phyloP scores from a whole-genome alignment of 2,329 filamentous ascomycete species.

The Verticillium zaregamsianum region DNA sequence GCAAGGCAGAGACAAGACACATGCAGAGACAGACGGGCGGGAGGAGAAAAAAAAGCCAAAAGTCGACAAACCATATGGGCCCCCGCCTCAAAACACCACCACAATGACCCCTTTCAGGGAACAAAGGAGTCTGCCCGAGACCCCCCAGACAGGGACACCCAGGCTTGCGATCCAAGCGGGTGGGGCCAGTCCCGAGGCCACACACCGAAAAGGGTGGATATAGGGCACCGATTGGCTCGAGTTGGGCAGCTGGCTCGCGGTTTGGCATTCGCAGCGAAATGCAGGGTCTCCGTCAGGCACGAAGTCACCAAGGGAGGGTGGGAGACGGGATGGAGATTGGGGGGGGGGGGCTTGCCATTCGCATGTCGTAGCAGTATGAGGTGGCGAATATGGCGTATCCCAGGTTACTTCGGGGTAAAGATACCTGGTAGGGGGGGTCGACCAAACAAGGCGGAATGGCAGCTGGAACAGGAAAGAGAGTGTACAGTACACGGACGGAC shows the following conservation, averaged over 20 bases:
- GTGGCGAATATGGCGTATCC: neutral
- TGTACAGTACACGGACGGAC: neutral
- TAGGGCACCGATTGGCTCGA: neutral
- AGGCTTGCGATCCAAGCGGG: neutral
- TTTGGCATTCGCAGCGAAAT: neutral
- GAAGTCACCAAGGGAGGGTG: neutral
- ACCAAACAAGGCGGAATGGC: neutral
- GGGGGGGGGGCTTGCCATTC: neutral
- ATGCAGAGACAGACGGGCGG: constrained; percentile 70
- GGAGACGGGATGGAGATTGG: neutral
- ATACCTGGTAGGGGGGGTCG: neutral
- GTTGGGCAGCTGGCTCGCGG: neutral
- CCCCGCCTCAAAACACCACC: neutral
- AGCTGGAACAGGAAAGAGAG: neutral
- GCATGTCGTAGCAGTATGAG: neutral
- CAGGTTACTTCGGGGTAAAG: neutral
- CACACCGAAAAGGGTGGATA: neutral
- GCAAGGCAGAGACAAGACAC: constrained; percentile 61
- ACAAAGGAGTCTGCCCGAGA: neutral
- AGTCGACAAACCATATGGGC: neutral
- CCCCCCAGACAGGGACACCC: neutral
- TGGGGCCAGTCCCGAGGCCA: neutral
- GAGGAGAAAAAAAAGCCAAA: neutral
- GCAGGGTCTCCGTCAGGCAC: neutral
- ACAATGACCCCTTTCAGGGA: neutral